A percentile compares a stretch with the other conserved stretches of the same genome.
Evolutionary conservation across 2,329 filamentous ascomycete genomes (phyloP).

Genomic region (Paecilomyces niveus): DNA sequence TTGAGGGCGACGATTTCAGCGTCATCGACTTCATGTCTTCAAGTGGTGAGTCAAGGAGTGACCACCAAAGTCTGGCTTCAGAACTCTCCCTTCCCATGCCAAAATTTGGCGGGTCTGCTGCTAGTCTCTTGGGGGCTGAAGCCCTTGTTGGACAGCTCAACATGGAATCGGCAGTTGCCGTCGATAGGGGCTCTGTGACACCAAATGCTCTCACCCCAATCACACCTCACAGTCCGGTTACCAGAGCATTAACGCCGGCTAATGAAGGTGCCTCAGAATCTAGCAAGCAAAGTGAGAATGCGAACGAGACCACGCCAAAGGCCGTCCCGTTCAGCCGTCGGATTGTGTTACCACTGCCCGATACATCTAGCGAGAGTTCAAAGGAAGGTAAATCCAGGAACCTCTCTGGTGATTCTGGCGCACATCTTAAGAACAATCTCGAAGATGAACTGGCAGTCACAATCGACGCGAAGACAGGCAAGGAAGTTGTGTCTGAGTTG

Average conservation of each 20-base stretch:
- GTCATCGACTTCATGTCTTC: constrained; percentile 34
- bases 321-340: constrained; percentile 26
- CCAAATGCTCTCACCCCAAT: constrained; percentile 24
- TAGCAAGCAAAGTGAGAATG: constrained; percentile 8
- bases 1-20: constrained; percentile 24
- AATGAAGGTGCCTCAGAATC: constrained; percentile 10
- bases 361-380: constrained; percentile 30
- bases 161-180: constrained; percentile 38
- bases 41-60: constrained; percentile 33
- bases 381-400: constrained; percentile 13
- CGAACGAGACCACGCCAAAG: constrained; percentile 22
- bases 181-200: constrained; percentile 20
- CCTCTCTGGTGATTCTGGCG: constrained; percentile 5
- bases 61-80: constrained; percentile 29
- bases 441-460: constrained; percentile 33
- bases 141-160: constrained; percentile 41
- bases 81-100: constrained; percentile 30
- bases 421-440: constrained; percentile 11
- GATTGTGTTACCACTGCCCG: constrained; percentile 32
- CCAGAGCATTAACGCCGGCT: constrained; percentile 16
- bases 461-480: constrained; percentile 36
- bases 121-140: constrained; percentile 43
- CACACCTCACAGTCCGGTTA: constrained; percentile 23
- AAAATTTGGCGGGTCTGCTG: constrained; percentile 30
- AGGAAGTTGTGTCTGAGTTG: constrained; percentile 19